Conservation (phyloP, 768 basidiomycete species). For the Mycena albidolilacea region DNA sequence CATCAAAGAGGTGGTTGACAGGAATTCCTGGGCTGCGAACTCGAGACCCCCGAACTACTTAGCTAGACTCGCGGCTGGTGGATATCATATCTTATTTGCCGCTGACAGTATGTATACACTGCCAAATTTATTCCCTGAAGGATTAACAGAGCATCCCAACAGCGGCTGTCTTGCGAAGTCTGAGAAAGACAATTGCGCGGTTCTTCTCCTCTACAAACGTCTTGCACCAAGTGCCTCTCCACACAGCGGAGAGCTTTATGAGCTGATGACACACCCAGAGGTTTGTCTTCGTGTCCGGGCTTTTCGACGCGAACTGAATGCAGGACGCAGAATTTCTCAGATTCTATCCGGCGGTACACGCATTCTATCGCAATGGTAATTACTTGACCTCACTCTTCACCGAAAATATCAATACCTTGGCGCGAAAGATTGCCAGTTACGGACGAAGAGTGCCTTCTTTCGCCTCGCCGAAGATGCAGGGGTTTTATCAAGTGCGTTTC, state of each 20-base stretch:
- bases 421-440: constrained; percentile 2
- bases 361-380: constrained; percentile 15
- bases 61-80: constrained; percentile 26
- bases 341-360: constrained; percentile 16
- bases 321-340: not conserved
- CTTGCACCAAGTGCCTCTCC: constrained; percentile 1
- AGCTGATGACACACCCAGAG: constrained; percentile 15
- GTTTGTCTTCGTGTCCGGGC: not conserved
- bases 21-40: constrained; percentile 36
- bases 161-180: constrained; percentile 4
- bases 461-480: constrained; percentile 4
- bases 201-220: constrained; percentile 11
- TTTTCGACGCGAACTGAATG: not conserved
- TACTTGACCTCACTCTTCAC: not conserved
- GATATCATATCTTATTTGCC: constrained; percentile 39
- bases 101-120: constrained; percentile 22
- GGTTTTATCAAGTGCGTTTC: not conserved
- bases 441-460: constrained; percentile 10
- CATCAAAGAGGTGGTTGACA: constrained; percentile 45
- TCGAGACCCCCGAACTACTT: constrained; percentile 42
- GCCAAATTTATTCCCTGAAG: no score
- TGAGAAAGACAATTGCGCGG: constrained; percentile 4
- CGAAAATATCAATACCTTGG: not conserved
- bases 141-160: not conserved
- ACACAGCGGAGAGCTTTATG: constrained; percentile 17